Evolutionary conservation across 1,139 yeast species (phyloP), one percentile per base, ranked within the genome.

Genomic region (Diutina siamensis): DNA sequence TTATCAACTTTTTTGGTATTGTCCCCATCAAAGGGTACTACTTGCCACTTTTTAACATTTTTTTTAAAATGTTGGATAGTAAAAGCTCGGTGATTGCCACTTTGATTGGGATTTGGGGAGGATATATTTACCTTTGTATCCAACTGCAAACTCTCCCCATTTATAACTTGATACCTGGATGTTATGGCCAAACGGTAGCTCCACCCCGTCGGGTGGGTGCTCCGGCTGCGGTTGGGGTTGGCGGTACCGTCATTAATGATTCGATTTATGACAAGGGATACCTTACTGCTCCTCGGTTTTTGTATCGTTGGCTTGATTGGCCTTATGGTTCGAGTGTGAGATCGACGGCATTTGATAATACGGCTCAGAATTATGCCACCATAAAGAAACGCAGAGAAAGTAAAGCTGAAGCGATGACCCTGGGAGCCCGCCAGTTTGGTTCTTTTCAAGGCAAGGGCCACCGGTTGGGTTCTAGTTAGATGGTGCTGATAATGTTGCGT

Each of bases 11-110:
- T 50, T 61, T 76, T 54, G 74, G 74, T 1, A 59, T 79, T 47
- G 59, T 79, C 48, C 78, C 80, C 2, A 70, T 78, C 41, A 75
- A 75, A 52, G 83, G 81, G 0, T 75, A 76, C 46, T 68, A 78
- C 50, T 60, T 78, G 47, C 85, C 85, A 3, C 62, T 78, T 9
- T 79, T 76, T 44, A 71, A 75, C 40, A 53, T 77, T 35, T 72
- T 74, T 1, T 63, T 74, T 53, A 67, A 74, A 46, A 58, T 74
- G 45, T 59, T 78, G 20, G 57, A 68, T 3, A 68, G 64, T 34
- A 80, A 80, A 1, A 61, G 54, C 33, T 48, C 59, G 3, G 66
- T 74, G 46, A 53, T 67, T 15, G 67, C 68, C 48, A 63, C 75
- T 0, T 49, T 72, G 2, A 55, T 71, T 17, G 84, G 85, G 1